phyloP scores from a whole-genome alignment of 1,139 yeast genomes.

The Lodderomyces pseudojiufengensis region DNA sequence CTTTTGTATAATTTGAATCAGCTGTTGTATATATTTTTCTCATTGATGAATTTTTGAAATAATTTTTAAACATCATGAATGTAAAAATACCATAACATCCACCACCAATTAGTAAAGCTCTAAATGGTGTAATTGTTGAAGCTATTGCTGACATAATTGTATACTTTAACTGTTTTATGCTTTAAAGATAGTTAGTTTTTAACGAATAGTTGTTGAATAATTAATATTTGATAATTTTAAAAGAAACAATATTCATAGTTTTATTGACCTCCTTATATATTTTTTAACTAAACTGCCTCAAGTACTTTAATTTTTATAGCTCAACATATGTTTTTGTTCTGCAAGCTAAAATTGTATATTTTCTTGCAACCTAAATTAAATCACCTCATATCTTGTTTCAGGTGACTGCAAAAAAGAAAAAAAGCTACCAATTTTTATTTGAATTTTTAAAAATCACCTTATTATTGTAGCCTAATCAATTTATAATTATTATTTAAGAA shows the following conservation, averaged over 20 bases:
- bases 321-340: too few species aligned
- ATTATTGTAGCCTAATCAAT: too few species aligned
- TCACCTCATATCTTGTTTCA: background rate
- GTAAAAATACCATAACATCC: constrained; percentile 33
- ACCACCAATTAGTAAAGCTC: constrained; percentile 35
- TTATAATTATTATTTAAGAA: too few species aligned
- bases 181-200: too few species aligned
- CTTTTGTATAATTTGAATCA: constrained; percentile 29
- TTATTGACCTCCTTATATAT: too few species aligned
- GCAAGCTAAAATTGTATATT: constrained; percentile 18
- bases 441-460: constrained; percentile 3
- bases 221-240: too few species aligned
- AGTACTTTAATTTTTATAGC: too few species aligned
- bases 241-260: too few species aligned
- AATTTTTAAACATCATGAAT: constrained; percentile 33
- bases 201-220: too few species aligned
- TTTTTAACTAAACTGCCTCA: too few species aligned
- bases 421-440: background rate
- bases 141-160: constrained; percentile 3
- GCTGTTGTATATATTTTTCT: constrained; percentile 28
- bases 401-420: constrained; percentile 2
- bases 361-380: constrained; percentile 1
- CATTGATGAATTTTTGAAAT: constrained; percentile 30
- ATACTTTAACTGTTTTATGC: too few species aligned
- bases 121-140: constrained; percentile 20